Evolutionary conservation across 1,284 basidiomycete species (phyloP), one percentile per base, ranked within the genome.

Genomic region (Ceratobasidium sp.): DNA sequence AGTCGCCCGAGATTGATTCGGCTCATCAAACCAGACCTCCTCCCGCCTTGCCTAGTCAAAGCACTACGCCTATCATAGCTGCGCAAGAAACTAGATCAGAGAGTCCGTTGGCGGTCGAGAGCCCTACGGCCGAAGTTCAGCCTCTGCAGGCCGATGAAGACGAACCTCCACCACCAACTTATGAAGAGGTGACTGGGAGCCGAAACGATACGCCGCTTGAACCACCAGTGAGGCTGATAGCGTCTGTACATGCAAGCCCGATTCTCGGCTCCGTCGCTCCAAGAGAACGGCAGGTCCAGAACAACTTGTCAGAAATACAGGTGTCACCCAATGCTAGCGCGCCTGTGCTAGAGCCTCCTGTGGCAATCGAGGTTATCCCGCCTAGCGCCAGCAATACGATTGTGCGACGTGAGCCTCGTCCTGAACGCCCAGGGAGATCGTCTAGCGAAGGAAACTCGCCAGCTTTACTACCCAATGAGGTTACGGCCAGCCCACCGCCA

Each of bases 161-260:
- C n/a, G n/a, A 46, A 21, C 65, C 65, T 10, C 65, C 65, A 30
- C 65, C 65, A 9, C 65, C 65, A 21, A 34, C 65, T 2, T 70
- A 70, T n/a, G 65, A 70, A 23, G 65, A 70, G 48, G 65, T 70
- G 23, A 58, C 53, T 6, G 41, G 43, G 39, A 46, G 52, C 4
- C 34, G 18, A 30, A 70, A 21, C 34, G 34, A 16, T 3, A 45
- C 60, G 10, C 60, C 60, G 6, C 9, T 36, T 9, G 57, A 16
- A 16, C 36, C 36, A 16, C 39, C 53, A 36, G 1, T 39, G 16
- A 30, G 26, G 26, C 21, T 26, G 53, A 18, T 36, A 23, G 34
- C 12, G n/a, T 16, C 50, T 23, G 23, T 36, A 5, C 32, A 3
- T 18, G 28, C 53, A n/a, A 26, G n/a, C 43, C 36, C 28, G 28